A percentile compares a stretch with the other conserved stretches of the same genome.
Conservation (phyloP, 768 basidiomycete genomes). For the Tulasnella sp. region DNA sequence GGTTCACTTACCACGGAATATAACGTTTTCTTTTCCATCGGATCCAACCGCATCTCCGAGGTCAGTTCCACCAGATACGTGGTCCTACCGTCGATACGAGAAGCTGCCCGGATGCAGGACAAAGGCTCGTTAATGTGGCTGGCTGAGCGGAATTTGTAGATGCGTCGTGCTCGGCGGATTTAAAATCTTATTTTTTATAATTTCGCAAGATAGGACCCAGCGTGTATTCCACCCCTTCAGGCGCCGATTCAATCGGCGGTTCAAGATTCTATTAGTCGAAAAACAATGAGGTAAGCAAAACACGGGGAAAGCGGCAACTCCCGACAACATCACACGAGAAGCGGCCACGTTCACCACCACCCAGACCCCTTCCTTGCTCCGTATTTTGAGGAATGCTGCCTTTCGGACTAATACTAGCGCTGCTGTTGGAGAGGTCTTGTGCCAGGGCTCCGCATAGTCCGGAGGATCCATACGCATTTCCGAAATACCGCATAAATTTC, state of each 20-base stretch:
- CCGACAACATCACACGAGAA: neutral
- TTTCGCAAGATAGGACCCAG: neutral
- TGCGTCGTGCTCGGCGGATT: neutral
- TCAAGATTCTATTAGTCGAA: neutral
- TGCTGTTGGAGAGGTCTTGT: neutral
- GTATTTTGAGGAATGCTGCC: neutral
- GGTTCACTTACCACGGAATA: neutral
- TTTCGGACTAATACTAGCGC: slow-evolving; percentile 1
- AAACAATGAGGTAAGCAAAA: neutral
- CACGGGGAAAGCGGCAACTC: neutral
- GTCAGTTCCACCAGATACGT: neutral
- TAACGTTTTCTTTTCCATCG: neutral
- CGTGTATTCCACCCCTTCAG: neutral
- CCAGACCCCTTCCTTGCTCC: neutral
- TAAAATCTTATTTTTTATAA: neutral
- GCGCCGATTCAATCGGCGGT: neutral
- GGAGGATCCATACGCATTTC: slow-evolving; percentile 69
- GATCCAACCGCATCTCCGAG: slow-evolving; percentile 4
- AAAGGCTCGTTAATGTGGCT: neutral
- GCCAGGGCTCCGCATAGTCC: slow-evolving; percentile 46
- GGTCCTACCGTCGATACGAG: neutral
- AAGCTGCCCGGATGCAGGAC: neutral
- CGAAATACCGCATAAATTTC: slow-evolving; percentile 70
- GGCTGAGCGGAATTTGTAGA: neutral
- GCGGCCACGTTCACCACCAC: slow-evolving; percentile 1